Conservation (phyloP, 257 asterid species). For the Solanum pennellii region DNA sequence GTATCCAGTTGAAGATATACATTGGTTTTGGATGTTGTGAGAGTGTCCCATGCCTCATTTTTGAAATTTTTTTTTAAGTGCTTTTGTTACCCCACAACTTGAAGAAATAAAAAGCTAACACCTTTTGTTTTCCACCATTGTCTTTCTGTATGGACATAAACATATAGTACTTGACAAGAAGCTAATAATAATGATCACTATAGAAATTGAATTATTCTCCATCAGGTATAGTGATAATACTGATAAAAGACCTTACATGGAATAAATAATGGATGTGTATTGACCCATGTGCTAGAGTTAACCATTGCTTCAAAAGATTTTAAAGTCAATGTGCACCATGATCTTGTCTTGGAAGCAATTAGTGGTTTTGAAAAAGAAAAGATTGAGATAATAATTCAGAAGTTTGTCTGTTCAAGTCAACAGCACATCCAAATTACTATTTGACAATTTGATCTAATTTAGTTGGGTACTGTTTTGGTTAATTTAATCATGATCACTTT, state of each 20-base stretch:
- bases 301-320: not conserved
- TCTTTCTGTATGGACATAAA: not conserved
- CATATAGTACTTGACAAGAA: not conserved
- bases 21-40: slow-evolving; percentile 20
- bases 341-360: not conserved
- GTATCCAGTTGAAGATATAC: not conserved
- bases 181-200: not conserved
- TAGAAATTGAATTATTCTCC: not conserved
- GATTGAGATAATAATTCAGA: not conserved
- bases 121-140: slow-evolving; percentile 5
- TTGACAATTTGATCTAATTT: not conserved
- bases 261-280: not conserved
- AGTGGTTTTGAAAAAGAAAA: not conserved
- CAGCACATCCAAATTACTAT: not conserved
- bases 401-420: not conserved
- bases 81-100: not conserved
- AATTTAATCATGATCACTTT: not conserved
- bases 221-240: not conserved
- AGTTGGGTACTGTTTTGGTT: not conserved
- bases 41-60: not conserved
- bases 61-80: not conserved
- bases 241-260: not conserved
- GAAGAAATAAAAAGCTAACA: not conserved
- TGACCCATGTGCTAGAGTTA: not conserved
- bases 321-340: not conserved